Evolutionary conservation across 2,329 filamentous ascomycete genomes (phyloP).

Genomic region (Nannizzia gypsea): DNA sequence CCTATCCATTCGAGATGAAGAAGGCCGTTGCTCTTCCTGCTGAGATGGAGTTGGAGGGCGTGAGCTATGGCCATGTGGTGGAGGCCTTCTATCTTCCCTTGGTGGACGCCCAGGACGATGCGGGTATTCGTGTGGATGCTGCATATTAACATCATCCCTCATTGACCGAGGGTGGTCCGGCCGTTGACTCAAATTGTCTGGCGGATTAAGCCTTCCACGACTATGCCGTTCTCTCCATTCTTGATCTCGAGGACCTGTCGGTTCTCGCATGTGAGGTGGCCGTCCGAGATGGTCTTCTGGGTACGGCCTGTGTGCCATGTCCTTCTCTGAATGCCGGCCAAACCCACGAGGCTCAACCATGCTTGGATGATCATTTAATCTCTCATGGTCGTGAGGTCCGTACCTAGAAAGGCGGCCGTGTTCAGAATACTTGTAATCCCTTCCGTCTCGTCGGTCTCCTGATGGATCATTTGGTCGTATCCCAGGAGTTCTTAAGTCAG

Average conservation of each 20-base stretch:
- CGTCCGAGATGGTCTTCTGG: slow-evolving; percentile 31
- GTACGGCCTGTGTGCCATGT: slow-evolving; percentile 23
- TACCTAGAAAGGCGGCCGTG: slow-evolving; percentile 27
- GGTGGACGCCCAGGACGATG: slow-evolving; percentile 11
- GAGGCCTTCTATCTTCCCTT: slow-evolving; percentile 14
- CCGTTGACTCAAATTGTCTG: slow-evolving; percentile 19
- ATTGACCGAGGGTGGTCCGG: slow-evolving; percentile 8
- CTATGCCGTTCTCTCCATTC: slow-evolving; percentile 29
- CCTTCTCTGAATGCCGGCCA: slow-evolving; percentile 16
- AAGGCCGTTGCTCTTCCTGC: slow-evolving; percentile 13
- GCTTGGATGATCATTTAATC: not conserved
- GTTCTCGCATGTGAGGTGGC: slow-evolving; percentile 24
- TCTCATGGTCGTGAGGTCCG: slow-evolving; percentile 28
- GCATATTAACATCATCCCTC: slow-evolving; percentile 8
- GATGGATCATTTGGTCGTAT: slow-evolving; percentile 28
- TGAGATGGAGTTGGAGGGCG: slow-evolving; percentile 15
- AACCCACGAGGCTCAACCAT: not conserved
- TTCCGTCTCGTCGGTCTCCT: slow-evolving; percentile 27
- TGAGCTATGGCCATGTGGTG: slow-evolving; percentile 9
- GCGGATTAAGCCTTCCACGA: slow-evolving; percentile 22
- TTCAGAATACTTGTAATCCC: slow-evolving; percentile 26
- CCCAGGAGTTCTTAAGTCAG: slow-evolving; percentile 23
- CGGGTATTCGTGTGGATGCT: slow-evolving; percentile 6
- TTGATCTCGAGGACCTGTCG: slow-evolving; percentile 24
- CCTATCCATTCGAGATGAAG: slow-evolving; percentile 13